A percentile compares a stretch with the other conserved stretches of the same genome.
Evolutionary conservation across 495 filamentous ascomycete genomes (phyloP).

Genomic region (Trichoderma virens): DNA sequence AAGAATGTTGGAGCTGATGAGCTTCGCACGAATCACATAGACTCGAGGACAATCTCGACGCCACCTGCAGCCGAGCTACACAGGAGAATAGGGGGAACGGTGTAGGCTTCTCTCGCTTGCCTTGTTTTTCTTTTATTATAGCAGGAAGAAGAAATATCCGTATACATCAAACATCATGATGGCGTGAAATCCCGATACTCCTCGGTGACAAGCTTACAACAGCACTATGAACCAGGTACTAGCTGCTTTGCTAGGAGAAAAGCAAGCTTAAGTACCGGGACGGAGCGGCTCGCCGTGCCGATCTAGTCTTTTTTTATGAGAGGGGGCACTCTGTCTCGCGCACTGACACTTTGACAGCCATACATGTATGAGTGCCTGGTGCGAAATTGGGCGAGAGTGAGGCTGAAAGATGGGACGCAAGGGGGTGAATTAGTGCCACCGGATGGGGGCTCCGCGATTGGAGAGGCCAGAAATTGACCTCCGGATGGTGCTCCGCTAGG

Average conservation of each 20-base stretch:
- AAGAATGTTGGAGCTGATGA: too few relatives aligned
- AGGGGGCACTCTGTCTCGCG: too few relatives aligned
- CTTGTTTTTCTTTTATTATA: too few relatives aligned
- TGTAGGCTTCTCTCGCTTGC: too few relatives aligned
- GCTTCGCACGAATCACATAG: too few relatives aligned
- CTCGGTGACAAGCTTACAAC: neutral
- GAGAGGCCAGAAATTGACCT: too few relatives aligned
- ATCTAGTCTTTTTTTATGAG: neutral
- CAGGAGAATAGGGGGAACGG: too few relatives aligned
- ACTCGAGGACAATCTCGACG: too few relatives aligned
- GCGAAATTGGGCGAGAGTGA: neutral
- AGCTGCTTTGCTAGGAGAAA: neutral
- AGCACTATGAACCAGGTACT: neutral
- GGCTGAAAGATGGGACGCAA: slow-evolving; percentile 1
- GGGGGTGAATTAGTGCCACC: neutral
- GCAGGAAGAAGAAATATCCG: too few relatives aligned
- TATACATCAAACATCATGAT: neutral
- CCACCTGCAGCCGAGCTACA: too few relatives aligned
- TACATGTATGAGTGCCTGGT: neutral
- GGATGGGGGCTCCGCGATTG: too few relatives aligned
- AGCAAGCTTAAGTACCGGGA: neutral
- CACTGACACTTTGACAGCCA: neutral
- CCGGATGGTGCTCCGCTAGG: too few relatives aligned
- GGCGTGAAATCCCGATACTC: neutral
- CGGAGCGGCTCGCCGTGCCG: neutral